Conservation (phyloP, 352 stramenopile species). For the Phytopythium helicoides region DNA sequence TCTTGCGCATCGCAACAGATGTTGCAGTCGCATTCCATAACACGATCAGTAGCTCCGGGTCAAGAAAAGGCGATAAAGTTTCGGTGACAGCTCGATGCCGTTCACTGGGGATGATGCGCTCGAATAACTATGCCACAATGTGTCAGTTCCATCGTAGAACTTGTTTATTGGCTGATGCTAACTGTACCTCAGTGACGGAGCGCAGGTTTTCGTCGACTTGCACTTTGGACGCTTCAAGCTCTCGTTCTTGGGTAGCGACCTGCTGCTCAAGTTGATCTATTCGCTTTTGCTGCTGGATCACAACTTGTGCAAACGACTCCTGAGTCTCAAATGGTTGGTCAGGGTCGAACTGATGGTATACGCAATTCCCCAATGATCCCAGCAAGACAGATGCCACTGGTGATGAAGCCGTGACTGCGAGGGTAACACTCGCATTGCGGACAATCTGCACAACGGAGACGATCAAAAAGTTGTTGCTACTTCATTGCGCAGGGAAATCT, state of each 20-base stretch:
- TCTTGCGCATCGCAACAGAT: not conserved
- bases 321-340: constrained; percentile 30
- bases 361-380: constrained; percentile 56
- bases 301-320: constrained; percentile 41
- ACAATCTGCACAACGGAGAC: not conserved
- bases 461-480: too few relatives aligned
- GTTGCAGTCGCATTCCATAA: constrained; percentile 64
- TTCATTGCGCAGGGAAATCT: too few relatives aligned
- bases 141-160: too few relatives aligned
- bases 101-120: constrained; percentile 30
- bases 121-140: constrained; percentile 16
- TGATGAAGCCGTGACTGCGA: not conserved
- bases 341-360: constrained; percentile 51
- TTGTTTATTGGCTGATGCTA: too few relatives aligned
- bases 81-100: constrained; percentile 33
- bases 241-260: constrained; percentile 10
- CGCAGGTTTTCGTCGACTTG: constrained; percentile 29
- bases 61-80: constrained; percentile 45
- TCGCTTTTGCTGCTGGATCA: constrained; percentile 18
- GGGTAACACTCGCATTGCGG: not conserved
- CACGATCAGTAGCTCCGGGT: constrained; percentile 52
- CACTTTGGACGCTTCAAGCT: constrained; percentile 21
- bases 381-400: constrained; percentile 24
- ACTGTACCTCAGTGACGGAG: constrained; percentile 10
- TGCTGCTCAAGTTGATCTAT: constrained; percentile 21